Conservation (phyloP, 2,329 filamentous ascomycete species). For the Proliferodiscus dingleyae region DNA sequence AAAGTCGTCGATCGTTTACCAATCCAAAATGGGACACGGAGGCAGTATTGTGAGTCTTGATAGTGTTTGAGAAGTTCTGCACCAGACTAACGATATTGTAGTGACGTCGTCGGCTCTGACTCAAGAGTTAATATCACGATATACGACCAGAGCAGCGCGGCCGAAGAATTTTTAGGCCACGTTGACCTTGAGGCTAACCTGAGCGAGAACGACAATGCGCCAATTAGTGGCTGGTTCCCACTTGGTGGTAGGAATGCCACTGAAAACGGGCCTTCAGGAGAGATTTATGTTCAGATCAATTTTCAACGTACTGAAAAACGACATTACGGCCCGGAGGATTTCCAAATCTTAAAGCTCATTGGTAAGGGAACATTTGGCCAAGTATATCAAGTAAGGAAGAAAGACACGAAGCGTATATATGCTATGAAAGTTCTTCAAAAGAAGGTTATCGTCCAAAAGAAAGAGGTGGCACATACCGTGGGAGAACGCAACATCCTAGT, state of each 20-base stretch:
- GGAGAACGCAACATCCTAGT: slow-evolving; percentile 97
- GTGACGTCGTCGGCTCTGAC: slow-evolving; percentile 88
- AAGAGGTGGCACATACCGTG: slow-evolving; percentile 95
- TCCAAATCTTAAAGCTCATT: slow-evolving; percentile 92
- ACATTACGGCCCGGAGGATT: slow-evolving; percentile 91
- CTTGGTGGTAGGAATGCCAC: slow-evolving; percentile 72
- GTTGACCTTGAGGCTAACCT: slow-evolving; percentile 73
- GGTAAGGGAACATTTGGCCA: slow-evolving; percentile 98
- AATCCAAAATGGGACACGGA: slow-evolving; percentile 95
- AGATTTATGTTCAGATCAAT: slow-evolving; percentile 79
- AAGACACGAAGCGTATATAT: slow-evolving; percentile 91
- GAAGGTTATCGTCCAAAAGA: slow-evolving; percentile 99
- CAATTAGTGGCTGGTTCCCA: slow-evolving; percentile 79
- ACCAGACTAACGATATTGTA: slow-evolving; percentile 36
- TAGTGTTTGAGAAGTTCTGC: background rate
- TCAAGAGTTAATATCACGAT: slow-evolving; percentile 90
- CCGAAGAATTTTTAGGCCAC: slow-evolving; percentile 89
- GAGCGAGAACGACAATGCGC: slow-evolving; percentile 59
- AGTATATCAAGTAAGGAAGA: slow-evolving; percentile 97
- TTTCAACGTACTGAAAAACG: slow-evolving; percentile 87
- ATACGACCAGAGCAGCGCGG: slow-evolving; percentile 74
- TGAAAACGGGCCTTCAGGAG: slow-evolving; percentile 71
- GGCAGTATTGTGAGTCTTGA: slow-evolving; percentile 75
- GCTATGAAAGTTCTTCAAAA: slow-evolving; percentile 99
- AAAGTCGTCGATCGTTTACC: slow-evolving; percentile 60